Evolutionary conservation across 2,329 filamentous ascomycete species (phyloP).

Genomic region (Colletotrichum incanum): DNA sequence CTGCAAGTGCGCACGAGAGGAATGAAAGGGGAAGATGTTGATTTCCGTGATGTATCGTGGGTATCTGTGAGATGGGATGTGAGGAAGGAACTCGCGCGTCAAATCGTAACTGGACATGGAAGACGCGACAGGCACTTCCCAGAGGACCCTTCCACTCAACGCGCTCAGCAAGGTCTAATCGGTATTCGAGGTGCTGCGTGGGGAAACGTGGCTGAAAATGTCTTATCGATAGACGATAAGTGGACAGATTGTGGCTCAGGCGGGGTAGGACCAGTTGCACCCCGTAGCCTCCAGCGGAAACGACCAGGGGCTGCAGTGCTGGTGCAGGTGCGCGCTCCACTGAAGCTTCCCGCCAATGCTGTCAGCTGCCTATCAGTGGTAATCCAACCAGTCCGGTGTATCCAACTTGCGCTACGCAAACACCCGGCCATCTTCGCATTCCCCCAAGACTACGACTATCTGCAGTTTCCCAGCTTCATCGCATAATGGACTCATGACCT

Average conservation of each 20-base stretch:
- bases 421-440: conserved; percentile 16
- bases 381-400: background rate
- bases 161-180: conserved; percentile 20
- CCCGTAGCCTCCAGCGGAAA: conserved; percentile 1
- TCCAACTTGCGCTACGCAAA: conserved; percentile 6
- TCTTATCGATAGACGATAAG: conserved; percentile 32
- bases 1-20: background rate
- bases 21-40: background rate
- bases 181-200: conserved; percentile 12
- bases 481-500: conserved; percentile 31
- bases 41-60: background rate
- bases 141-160: conserved; percentile 36
- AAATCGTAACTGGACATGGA: conserved; percentile 30
- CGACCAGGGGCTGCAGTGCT: background rate
- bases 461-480: conserved; percentile 10
- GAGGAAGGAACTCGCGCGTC: conserved; percentile 22
- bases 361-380: conserved; percentile 27
- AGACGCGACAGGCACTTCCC: conserved; percentile 41
- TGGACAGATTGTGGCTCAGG: conserved; percentile 9
- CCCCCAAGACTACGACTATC: background rate
- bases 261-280: conserved; percentile 4
- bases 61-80: background rate
- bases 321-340: background rate
- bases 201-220: conserved; percentile 18
- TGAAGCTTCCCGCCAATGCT: conserved; percentile 27